Conservation (phyloP, 2,329 filamentous ascomycete genomes). For the Botrytis aclada region DNA sequence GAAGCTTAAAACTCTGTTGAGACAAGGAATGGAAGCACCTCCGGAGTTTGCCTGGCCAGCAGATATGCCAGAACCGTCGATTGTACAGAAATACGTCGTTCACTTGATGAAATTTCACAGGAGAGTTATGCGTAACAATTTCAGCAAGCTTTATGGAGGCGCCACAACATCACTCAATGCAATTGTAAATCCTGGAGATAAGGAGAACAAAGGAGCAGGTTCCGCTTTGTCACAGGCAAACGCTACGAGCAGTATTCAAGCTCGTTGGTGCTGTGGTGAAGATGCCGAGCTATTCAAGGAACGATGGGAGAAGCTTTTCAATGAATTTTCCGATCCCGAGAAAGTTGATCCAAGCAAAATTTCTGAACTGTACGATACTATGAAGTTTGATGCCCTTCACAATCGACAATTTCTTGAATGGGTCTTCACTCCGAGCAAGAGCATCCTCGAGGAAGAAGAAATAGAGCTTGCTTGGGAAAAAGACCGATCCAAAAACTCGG, state of each 20-base stretch:
- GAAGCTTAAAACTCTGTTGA: constrained; percentile 88
- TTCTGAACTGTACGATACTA: constrained; percentile 96
- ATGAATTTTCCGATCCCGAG: constrained; percentile 92
- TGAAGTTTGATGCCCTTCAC: constrained; percentile 98
- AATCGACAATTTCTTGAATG: constrained; percentile 96
- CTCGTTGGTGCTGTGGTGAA: constrained; percentile 94
- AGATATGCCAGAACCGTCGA: constrained; percentile 89
- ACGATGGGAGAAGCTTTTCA: constrained; percentile 96
- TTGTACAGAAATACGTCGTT: constrained; percentile 88
- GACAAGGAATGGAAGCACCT: constrained; percentile 89
- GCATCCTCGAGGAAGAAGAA: constrained; percentile 70
- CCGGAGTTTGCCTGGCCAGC: constrained; percentile 98
- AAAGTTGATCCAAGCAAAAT: constrained; percentile 99
- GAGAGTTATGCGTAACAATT: constrained; percentile 92
- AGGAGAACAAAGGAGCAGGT: constrained; percentile 31
- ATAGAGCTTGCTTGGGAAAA: constrained; percentile 37
- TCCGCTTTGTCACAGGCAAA: constrained; percentile 56
- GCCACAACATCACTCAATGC: constrained; percentile 61
- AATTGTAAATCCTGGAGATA: constrained; percentile 50
- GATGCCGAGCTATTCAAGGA: constrained; percentile 93
- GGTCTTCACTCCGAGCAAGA: constrained; percentile 86
- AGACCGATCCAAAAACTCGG: constrained; percentile 30
- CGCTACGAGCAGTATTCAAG: constrained; percentile 69
- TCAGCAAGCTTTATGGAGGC: constrained; percentile 69
- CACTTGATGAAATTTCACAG: constrained; percentile 98